Evolutionary conservation across 1,139 yeast species (phyloP), one percentile per base, ranked within the genome.

Genomic region (Meyerozyma guilliermondii): DNA sequence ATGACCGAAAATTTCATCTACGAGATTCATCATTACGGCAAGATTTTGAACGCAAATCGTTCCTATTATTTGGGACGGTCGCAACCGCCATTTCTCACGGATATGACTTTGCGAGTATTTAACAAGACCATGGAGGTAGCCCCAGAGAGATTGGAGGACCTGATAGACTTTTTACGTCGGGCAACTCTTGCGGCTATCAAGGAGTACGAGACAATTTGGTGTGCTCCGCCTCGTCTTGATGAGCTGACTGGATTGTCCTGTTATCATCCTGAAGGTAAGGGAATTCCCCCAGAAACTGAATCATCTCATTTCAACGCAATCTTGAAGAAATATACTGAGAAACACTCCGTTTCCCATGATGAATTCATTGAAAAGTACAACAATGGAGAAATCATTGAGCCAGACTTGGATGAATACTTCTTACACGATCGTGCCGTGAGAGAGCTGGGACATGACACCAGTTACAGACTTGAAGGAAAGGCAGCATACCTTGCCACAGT

Each of bases 11-110:
- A 92, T 63, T 91, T 89, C 59, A 83, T 89, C 46, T 92, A 84
- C 63, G 97, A 94, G 59, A 89, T 92, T 55, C 71, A 81, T 40
- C 83, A 92, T 59, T 92, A 92, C 62, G 96, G 97, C 39, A 91
- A 89, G 67, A 86, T 92, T 42, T 73, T 92, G 53, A 94, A 94
- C 62, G 98, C 98, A 16, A 94, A 92, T 63, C 76, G 98, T 56
- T 81, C 95, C 1, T 92, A 94, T 65, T 94, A 88, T 58, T 68
- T 92, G 44, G 85, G 95, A 45, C 78, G 98, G 53, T 87, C 97
- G 0, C 98, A 94, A 63, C 98, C 98, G 2, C 98, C 98, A n/a
- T 91, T 92, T 58, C 68, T 94, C 50, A 92, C 98, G 0, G 98
- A 92, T 61, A 87, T 92, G 96, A 82, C 94, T 0, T 58, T 86